A percentile compares a stretch with the other conserved stretches of the same genome.
Conservation (phyloP, 2,329 filamentous ascomycete genomes). For the Nemania abortiva region DNA sequence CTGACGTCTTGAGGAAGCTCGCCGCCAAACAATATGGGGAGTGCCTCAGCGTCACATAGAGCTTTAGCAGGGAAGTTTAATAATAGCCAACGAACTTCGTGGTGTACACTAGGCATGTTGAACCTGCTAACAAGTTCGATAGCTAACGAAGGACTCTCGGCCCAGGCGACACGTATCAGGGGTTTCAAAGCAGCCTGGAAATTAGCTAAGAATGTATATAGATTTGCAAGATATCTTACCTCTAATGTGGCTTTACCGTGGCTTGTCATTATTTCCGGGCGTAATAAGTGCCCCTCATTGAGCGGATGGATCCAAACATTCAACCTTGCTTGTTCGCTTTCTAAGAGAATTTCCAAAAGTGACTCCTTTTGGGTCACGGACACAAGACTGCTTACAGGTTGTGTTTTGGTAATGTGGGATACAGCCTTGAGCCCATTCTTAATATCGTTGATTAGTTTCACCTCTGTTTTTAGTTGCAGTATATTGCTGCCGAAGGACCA, state of each 20-base stretch:
- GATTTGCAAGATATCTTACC: slow-evolving; percentile 49
- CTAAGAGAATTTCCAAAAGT: slow-evolving; percentile 81
- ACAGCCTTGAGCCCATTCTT: slow-evolving; percentile 74
- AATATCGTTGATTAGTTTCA: slow-evolving; percentile 83
- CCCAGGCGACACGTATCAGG: slow-evolving; percentile 86
- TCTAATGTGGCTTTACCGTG: slow-evolving; percentile 57
- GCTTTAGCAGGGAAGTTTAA: slow-evolving; percentile 87
- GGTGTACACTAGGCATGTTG: slow-evolving; percentile 76
- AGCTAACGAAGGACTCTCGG: slow-evolving; percentile 86
- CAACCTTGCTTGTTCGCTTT: slow-evolving; percentile 85
- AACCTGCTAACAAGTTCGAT: slow-evolving; percentile 86
- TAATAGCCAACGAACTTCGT: slow-evolving; percentile 82
- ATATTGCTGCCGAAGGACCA: slow-evolving; percentile 98
- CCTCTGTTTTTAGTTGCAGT: slow-evolving; percentile 92
- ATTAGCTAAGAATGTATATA: slow-evolving; percentile 24
- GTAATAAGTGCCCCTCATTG: slow-evolving; percentile 64
- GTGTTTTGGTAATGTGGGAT: slow-evolving; percentile 67
- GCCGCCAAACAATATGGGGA: slow-evolving; percentile 84
- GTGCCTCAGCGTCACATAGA: slow-evolving; percentile 81
- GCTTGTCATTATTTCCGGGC: slow-evolving; percentile 55
- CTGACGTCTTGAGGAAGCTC: slow-evolving; percentile 82
- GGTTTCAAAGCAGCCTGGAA: slow-evolving; percentile 67
- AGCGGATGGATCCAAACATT: slow-evolving; percentile 91
- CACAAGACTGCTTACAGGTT: slow-evolving; percentile 66
- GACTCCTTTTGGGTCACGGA: slow-evolving; percentile 83